Evolutionary conservation across 495 filamentous ascomycete species (phyloP).

Genomic region (Tuber borchii): DNA sequence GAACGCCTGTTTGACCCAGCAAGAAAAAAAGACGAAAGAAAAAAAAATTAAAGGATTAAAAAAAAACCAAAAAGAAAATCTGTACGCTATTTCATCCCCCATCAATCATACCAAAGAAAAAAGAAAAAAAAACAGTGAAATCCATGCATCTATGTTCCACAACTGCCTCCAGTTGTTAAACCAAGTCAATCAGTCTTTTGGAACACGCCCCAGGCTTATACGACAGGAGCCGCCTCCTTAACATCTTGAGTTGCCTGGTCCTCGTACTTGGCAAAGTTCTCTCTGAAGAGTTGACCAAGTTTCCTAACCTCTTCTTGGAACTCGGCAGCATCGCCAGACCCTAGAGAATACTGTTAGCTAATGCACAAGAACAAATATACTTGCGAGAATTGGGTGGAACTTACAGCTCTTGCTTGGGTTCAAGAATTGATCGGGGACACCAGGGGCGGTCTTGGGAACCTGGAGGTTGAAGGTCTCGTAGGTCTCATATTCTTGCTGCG

Average conservation of each 20-base stretch:
- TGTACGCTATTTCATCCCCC: background rate
- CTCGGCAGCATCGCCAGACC: slow-evolving; percentile 63
- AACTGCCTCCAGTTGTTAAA: background rate
- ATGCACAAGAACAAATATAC: background rate
- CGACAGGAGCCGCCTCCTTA: slow-evolving; percentile 57
- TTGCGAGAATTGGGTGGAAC: background rate
- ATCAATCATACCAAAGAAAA: background rate
- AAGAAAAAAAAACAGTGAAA: slow-evolving; percentile 5
- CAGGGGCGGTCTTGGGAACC: slow-evolving; percentile 77
- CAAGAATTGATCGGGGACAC: slow-evolving; percentile 81
- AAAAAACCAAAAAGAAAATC: background rate
- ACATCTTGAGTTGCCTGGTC: slow-evolving; percentile 81
- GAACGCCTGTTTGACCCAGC: background rate
- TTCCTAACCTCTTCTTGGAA: slow-evolving; percentile 85
- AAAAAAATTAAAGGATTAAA: background rate
- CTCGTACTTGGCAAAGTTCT: slow-evolving; percentile 96
- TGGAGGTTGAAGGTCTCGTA: slow-evolving; percentile 95
- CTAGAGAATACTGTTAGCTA: background rate
- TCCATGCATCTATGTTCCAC: background rate
- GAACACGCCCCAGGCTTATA: slow-evolving; percentile 11
- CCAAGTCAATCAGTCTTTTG: background rate
- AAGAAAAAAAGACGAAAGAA: background rate
- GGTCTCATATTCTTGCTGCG: slow-evolving; percentile 82
- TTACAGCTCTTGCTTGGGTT: slow-evolving; percentile 83
- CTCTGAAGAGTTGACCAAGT: slow-evolving; percentile 76